Evolutionary conservation across 2,329 filamentous ascomycete genomes (phyloP).

Genomic region (Scedosporium boydii): DNA sequence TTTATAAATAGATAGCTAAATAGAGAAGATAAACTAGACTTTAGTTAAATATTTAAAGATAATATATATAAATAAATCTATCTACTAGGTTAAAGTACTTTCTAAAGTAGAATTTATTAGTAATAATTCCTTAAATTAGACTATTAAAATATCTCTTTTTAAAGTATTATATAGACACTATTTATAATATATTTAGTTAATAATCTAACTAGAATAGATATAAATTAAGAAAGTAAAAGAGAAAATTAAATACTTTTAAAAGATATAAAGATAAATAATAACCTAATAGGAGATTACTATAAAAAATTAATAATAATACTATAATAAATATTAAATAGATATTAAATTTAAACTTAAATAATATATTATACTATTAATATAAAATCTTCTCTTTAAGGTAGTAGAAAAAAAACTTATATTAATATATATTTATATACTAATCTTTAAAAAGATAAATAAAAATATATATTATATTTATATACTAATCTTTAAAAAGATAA

Average conservation of each 20-base stretch:
- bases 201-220: background rate
- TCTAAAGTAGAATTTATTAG: background rate
- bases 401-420: background rate
- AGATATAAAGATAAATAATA: background rate
- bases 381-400: background rate
- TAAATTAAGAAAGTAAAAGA: background rate
- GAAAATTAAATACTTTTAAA: background rate
- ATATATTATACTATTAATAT: background rate
- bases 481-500: background rate
- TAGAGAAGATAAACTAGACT: background rate
- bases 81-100: too few relatives aligned
- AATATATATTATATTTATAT: background rate
- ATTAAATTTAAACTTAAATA: background rate
- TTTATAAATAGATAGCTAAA: background rate
- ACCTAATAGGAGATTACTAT: background rate
- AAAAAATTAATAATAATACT: background rate
- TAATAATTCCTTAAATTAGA: background rate
- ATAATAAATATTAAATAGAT: background rate
- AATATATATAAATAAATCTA: too few relatives aligned
- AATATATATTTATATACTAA: background rate
- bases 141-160: background rate
- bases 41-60: background rate
- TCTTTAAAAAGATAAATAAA: background rate
- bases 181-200: background rate
- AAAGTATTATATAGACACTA: background rate